phyloP scores from a whole-genome alignment of 805 yeast species.

The Suhomyces prunicola region DNA sequence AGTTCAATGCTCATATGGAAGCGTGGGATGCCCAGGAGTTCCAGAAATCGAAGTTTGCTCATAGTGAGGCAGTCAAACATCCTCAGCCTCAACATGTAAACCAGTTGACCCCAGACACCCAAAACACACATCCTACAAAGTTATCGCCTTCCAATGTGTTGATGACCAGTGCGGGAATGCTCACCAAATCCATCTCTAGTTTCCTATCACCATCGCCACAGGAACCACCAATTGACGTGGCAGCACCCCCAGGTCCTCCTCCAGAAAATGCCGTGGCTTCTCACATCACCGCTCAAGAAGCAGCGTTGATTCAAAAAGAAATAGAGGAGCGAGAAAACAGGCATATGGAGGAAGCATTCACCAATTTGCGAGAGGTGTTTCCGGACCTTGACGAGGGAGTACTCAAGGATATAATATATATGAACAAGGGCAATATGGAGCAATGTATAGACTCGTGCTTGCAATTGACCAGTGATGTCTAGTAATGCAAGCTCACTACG shows the following conservation, averaged over 20 bases:
- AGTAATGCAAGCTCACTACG: no score
- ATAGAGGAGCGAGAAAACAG: conserved; percentile 5
- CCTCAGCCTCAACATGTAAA: conserved; percentile 19
- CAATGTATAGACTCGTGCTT: conserved; percentile 65
- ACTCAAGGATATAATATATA: conserved; percentile 64
- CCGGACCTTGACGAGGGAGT: conserved; percentile 69
- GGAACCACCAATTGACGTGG: neutral
- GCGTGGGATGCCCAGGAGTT: conserved; percentile 43
- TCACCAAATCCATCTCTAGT: conserved; percentile 47
- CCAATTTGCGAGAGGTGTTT: conserved; percentile 63
- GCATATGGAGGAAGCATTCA: conserved; percentile 29
- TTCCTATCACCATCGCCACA: conserved; percentile 39
- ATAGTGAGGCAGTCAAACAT: conserved; percentile 5
- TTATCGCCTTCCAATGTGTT: conserved; percentile 40
- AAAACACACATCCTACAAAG: neutral
- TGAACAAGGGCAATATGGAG: conserved; percentile 66
- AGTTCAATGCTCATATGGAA: conserved; percentile 54
- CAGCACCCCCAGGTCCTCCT: conserved; percentile 1
- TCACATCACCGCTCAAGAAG: neutral
- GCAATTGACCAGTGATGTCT: conserved; percentile 23
- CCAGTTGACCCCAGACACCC: neutral
- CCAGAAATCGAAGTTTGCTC: conserved; percentile 9
- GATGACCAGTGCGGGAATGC: conserved; percentile 47
- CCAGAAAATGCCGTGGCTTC: neutral
- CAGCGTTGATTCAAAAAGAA: neutral